These are phyloP conservation scores for Erythrobasidium yunnanense DNA, from an alignment of 768 basidiomycete genomes.

Conservation along the genomic window DNA sequence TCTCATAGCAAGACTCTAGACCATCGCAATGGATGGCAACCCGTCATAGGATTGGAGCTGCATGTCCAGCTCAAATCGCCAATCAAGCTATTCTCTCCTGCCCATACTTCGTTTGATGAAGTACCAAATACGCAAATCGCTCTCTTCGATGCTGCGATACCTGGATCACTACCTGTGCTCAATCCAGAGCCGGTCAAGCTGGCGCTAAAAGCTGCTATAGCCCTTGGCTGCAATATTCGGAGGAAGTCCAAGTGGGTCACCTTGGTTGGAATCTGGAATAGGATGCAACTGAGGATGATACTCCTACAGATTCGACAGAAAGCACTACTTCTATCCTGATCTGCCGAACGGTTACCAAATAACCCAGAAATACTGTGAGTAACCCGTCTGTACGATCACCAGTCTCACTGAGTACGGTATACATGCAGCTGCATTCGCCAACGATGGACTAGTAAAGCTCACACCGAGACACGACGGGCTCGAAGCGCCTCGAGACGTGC, in stretches of 20 bases:
- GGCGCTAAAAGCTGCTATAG: conserved; percentile 67
- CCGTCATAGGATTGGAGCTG: conserved; percentile 86
- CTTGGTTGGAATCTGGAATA: conserved; percentile 47
- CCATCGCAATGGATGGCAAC: conserved; percentile 55
- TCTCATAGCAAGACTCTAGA: neutral
- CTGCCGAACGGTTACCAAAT: conserved; percentile 92
- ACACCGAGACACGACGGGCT: conserved; percentile 33
- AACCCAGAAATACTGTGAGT: conserved; percentile 79
- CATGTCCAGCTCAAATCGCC: conserved; percentile 86
- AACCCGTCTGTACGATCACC: neutral
- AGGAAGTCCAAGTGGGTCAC: conserved; percentile 41
- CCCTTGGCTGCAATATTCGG: conserved; percentile 47
- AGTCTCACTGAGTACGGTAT: neutral
- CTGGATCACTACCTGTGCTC: conserved; percentile 77
- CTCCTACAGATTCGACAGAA: conserved; percentile 68
- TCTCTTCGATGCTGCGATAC: conserved; percentile 75
- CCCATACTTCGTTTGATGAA: conserved; percentile 48
- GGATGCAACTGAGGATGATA: conserved; percentile 45
- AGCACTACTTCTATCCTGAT: conserved; percentile 96
- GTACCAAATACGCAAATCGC: conserved; percentile 63
- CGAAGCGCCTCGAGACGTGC: conserved; percentile 47
- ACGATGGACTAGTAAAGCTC: conserved; percentile 52
- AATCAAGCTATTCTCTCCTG: conserved; percentile 72
- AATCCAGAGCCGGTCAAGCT: conserved; percentile 52
- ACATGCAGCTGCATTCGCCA: conserved; percentile 65